phyloP scores from a whole-genome alignment of 257 asterid species.

The Salvia miltiorrhiza region DNA sequence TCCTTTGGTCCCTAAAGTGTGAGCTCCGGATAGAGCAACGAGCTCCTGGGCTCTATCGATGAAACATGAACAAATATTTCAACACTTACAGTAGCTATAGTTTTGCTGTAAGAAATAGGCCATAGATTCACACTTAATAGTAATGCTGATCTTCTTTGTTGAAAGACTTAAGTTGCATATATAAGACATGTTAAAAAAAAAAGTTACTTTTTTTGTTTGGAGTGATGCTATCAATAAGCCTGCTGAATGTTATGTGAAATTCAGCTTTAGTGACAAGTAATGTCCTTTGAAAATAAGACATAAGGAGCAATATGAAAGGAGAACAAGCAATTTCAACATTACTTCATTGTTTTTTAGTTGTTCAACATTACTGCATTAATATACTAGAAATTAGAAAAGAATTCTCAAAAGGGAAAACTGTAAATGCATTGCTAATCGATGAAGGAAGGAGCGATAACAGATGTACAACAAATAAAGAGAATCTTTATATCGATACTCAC shows the following conservation, averaged over 20 bases:
- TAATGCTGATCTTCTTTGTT: not conserved
- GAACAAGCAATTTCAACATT: not conserved
- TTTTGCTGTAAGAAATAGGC: not conserved
- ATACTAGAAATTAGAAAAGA: not conserved
- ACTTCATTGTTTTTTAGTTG: no score
- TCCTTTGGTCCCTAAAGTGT: slow-evolving; percentile 88
- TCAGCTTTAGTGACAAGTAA: not conserved
- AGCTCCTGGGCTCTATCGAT: slow-evolving; percentile 71
- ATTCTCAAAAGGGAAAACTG: not conserved
- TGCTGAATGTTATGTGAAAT: not conserved
- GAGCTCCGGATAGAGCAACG: slow-evolving; percentile 93
- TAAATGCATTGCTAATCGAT: not conserved
- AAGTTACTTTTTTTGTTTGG: not conserved
- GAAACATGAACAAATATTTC: slow-evolving; percentile 4
- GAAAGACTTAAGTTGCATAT: not conserved
- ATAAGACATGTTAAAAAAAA: slow-evolving; percentile 3
- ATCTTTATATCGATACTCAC: slow-evolving; percentile 43
- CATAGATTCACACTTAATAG: not conserved
- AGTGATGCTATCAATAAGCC: not conserved
- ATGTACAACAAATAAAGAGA: not conserved
- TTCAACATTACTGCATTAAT: not conserved
- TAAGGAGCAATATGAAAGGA: not conserved
- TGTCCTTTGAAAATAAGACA: not conserved
- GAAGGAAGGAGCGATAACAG: not conserved
- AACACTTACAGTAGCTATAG: not conserved